These are phyloP conservation scores for Multifurca ochricompacta DNA, from an alignment of 768 basidiomycete genomes.

Conservation along the genomic window DNA sequence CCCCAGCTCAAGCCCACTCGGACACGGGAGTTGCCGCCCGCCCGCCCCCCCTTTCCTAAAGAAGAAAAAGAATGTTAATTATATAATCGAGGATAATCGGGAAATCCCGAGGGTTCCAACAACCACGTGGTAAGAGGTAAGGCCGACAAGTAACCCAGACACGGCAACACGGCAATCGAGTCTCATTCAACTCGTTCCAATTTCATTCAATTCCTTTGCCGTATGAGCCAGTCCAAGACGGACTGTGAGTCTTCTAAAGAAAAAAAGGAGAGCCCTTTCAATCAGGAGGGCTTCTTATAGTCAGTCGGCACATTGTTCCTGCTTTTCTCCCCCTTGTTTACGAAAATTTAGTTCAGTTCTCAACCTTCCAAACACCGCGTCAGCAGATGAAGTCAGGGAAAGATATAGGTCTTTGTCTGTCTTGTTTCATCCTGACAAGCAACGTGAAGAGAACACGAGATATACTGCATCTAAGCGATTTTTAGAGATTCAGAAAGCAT, in stretches of 20 bases:
- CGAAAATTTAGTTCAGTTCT: conserved; percentile 46
- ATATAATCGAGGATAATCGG: too few relatives aligned
- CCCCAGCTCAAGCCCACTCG: too few relatives aligned
- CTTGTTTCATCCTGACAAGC: conserved; percentile 81
- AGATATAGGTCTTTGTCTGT: conserved; percentile 65
- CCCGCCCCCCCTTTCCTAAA: too few relatives aligned
- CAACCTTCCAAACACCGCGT: conserved; percentile 58
- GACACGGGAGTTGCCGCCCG: too few relatives aligned
- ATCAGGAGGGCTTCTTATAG: conserved; percentile 20
- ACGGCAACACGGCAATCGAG: too few relatives aligned
- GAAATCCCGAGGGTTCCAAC: too few relatives aligned
- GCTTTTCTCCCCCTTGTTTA: background rate
- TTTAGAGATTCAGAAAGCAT: conserved; percentile 73
- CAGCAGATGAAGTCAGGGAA: conserved; percentile 64
- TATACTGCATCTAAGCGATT: conserved; percentile 59
- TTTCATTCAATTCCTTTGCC: too few relatives aligned
- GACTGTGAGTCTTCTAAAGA: conserved; percentile 1
- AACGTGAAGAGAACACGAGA: conserved; percentile 48
- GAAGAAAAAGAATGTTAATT: too few relatives aligned
- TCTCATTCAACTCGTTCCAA: too few relatives aligned
- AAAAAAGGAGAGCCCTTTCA: conserved; percentile 11
- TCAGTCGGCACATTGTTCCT: background rate
- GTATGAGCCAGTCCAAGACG: conserved; percentile 15
- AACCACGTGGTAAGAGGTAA: too few relatives aligned
- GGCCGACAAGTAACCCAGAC: too few relatives aligned